Conservation (phyloP, 2,329 filamentous ascomycete species). For the Mycosphaerella sp. region DNA sequence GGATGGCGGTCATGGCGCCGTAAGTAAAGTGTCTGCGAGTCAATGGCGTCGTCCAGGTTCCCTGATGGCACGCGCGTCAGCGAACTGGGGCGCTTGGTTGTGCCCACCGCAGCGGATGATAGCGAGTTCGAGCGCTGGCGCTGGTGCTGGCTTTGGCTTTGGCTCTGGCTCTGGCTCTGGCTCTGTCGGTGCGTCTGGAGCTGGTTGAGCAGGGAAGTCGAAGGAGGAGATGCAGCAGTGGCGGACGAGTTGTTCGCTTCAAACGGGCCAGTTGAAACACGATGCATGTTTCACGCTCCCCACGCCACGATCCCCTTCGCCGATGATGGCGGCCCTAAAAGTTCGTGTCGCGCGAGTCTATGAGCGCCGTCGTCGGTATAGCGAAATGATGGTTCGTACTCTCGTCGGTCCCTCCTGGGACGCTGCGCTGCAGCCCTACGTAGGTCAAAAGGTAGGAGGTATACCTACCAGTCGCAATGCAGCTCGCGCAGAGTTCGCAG, state of each 20-base stretch:
- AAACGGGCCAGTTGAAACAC: constrained; percentile 17
- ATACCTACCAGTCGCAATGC: not conserved
- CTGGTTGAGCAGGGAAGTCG: constrained; percentile 9
- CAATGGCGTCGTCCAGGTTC: constrained; percentile 20
- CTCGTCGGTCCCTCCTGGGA: not conserved
- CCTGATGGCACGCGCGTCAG: constrained; percentile 22
- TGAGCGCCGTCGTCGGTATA: not conserved
- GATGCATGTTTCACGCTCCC: constrained; percentile 14
- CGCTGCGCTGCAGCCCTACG: constrained; percentile 10
- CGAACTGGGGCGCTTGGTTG: constrained; percentile 39
- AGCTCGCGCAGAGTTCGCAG: constrained; percentile 1
- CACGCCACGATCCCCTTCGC: not conserved
- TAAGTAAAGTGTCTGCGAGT: constrained; percentile 19
- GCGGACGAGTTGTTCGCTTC: constrained; percentile 7
- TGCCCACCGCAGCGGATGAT: constrained; percentile 39
- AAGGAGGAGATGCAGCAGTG: not conserved
- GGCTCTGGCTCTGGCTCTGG: constrained; percentile 8
- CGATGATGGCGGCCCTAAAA: not conserved
- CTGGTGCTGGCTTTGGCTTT: too few relatives aligned
- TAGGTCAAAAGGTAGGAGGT: too few relatives aligned
- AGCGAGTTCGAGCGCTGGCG: constrained; percentile 37
- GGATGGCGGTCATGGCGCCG: constrained; percentile 22
- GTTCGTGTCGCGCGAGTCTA: not conserved
- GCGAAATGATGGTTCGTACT: not conserved
- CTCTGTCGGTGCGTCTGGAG: constrained; percentile 8